Percentiles rank a stretch among this genome's conserved stretches.
phyloP scores from a whole-genome alignment of 2,329 filamentous ascomycete genomes.

The Sporothrix pallida region DNA sequence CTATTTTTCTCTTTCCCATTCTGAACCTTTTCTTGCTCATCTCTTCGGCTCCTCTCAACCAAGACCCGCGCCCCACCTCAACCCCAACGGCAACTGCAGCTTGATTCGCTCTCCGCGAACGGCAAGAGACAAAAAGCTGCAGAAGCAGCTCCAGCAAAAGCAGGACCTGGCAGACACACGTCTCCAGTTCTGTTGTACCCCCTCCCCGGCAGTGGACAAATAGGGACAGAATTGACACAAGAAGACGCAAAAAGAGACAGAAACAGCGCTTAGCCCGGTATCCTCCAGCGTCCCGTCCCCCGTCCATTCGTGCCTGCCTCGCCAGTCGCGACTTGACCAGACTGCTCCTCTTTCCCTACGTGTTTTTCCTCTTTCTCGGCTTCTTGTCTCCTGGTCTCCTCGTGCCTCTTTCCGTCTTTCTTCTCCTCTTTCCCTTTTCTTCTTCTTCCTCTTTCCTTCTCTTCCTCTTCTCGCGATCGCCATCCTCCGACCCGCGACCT shows the following conservation, averaged over 20 bases:
- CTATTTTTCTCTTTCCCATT: slow-evolving; percentile 1
- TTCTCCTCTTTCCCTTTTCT: not conserved
- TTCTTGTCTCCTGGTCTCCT: slow-evolving; percentile 15
- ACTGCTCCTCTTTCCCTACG: slow-evolving; percentile 11
- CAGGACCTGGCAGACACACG: slow-evolving; percentile 4
- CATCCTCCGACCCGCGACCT: slow-evolving; percentile 11
- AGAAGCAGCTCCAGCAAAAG: not conserved
- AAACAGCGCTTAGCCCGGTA: slow-evolving; percentile 19
- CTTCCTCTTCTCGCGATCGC: slow-evolving; percentile 17
- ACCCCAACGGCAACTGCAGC: slow-evolving; percentile 28
- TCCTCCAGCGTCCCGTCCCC: slow-evolving; percentile 26
- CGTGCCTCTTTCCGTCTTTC: not conserved
- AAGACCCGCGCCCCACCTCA: slow-evolving; percentile 27
- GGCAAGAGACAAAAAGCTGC: not conserved
- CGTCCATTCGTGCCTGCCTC: slow-evolving; percentile 6
- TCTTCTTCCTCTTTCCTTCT: not conserved
- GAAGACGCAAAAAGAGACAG: not conserved
- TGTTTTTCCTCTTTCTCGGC: slow-evolving; percentile 10
- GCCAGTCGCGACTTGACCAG: not conserved
- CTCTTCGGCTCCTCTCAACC: slow-evolving; percentile 27
- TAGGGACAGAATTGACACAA: not conserved
- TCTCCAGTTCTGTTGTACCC: not conserved
- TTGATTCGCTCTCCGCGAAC: slow-evolving; percentile 24
- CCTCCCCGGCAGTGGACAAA: slow-evolving; percentile 8
- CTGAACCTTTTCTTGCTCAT: not conserved